phyloP scores from a whole-genome alignment of 148 eudicot species.

The Rhododendron griersonianum region DNA sequence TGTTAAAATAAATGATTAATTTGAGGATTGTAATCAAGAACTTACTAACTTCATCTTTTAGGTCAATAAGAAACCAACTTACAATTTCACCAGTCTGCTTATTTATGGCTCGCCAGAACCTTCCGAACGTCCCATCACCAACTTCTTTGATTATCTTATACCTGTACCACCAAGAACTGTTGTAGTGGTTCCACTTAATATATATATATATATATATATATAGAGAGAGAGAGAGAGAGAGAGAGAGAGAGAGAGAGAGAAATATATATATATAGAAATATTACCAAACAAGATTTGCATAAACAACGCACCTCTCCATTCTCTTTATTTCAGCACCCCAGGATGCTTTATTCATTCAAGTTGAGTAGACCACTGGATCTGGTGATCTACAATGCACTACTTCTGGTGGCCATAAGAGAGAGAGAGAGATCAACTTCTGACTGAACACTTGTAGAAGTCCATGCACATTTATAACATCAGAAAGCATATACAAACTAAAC shows the following conservation, averaged over 20 bases:
- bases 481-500: background rate
- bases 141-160: conserved; percentile 75
- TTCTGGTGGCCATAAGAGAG: conserved; percentile 33
- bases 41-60: background rate
- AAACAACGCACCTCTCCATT: conserved; percentile 69
- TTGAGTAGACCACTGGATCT: too few species aligned
- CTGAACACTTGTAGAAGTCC: background rate
- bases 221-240: too few species aligned
- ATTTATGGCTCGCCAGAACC: conserved; percentile 86
- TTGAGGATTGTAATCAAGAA: background rate
- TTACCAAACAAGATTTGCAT: background rate
- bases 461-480: background rate
- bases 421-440: background rate
- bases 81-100: conserved; percentile 88
- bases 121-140: conserved; percentile 93
- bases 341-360: conserved; percentile 38
- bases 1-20: conserved; percentile 19
- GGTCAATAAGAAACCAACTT: conserved; percentile 21
- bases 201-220: background rate
- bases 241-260: too few species aligned
- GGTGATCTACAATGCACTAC: conserved; percentile 17
- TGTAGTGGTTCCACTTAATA: background rate
- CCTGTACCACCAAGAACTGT: conserved; percentile 29
- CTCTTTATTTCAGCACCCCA: conserved; percentile 22
- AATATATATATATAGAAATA: background rate